Percentiles rank a stretch among this genome's conserved stretches.
These are phyloP conservation scores for Mycena indigotica DNA, from an alignment of 768 basidiomycete genomes.

Conservation along the genomic window DNA sequence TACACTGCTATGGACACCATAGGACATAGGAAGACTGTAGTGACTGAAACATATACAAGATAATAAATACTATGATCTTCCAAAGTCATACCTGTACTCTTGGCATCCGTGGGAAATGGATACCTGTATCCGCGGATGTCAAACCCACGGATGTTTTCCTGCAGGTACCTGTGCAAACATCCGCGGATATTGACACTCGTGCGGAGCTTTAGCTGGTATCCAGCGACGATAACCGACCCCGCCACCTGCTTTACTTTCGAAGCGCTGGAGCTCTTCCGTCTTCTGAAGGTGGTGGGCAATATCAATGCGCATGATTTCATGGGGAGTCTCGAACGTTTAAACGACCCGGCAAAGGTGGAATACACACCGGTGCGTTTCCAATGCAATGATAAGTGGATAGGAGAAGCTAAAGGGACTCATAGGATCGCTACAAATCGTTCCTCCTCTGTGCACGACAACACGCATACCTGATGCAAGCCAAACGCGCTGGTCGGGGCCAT, in stretches of 20 bases:
- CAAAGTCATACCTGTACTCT: too few species aligned
- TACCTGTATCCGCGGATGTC: too few species aligned
- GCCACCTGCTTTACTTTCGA: background rate
- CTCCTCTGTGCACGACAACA: background rate
- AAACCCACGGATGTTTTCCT: too few species aligned
- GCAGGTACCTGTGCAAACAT: too few species aligned
- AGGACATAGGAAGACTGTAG: too few species aligned
- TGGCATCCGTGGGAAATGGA: too few species aligned
- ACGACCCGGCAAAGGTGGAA: background rate
- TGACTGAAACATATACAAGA: too few species aligned
- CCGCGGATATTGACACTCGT: too few species aligned
- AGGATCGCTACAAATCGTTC: constrained; percentile 17
- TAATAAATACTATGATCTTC: too few species aligned
- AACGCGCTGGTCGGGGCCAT: constrained; percentile 5
- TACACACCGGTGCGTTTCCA: background rate
- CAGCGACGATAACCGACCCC: constrained; percentile 2
- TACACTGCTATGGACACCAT: too few species aligned
- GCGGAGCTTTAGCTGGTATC: constrained; percentile 19
- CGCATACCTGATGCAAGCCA: background rate
- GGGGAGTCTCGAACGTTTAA: constrained; percentile 3
- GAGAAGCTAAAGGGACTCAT: background rate
- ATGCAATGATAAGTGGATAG: background rate
- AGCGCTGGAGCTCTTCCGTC: constrained; percentile 1
- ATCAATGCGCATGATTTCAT: constrained; percentile 5
- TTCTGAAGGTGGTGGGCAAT: constrained; percentile 1